Conservation (phyloP, 345 rosid genomes). For the Turritis glabra region DNA sequence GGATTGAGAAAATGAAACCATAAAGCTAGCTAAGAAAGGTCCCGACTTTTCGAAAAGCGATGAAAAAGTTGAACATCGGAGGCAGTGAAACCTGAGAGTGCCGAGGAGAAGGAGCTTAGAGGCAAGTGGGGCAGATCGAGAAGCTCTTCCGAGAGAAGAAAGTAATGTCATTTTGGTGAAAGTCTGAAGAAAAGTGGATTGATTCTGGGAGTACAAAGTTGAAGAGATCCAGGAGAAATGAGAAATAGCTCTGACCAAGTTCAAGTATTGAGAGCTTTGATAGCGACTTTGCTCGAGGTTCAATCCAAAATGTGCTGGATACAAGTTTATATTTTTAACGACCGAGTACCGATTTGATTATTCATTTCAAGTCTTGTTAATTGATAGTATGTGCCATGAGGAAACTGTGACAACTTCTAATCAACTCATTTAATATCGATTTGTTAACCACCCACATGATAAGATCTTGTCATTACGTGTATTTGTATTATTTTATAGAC, state of each 20-base stretch:
- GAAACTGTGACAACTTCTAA: no score
- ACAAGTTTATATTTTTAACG: no score
- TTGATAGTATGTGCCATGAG: no score
- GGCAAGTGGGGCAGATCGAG: conserved; percentile 48
- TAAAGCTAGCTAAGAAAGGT: not conserved
- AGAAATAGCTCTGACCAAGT: not conserved
- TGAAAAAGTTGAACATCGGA: not conserved
- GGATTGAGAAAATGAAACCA: not conserved
- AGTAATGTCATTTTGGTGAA: conserved; percentile 45
- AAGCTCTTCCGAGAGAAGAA: conserved; percentile 64
- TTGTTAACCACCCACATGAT: no score
- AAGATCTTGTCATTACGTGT: no score
- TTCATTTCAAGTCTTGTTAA: no score
- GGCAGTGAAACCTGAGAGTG: conserved; percentile 60
- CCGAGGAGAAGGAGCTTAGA: conserved; percentile 64
- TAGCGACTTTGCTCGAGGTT: no score
- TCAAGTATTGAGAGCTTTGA: no score
- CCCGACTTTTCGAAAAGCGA: not conserved
- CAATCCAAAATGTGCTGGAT: no score
- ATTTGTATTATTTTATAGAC: no score
- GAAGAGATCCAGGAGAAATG: not conserved
- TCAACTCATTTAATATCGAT: no score
- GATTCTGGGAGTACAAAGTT: not conserved
- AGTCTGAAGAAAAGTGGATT: not conserved
- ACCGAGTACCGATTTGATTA: no score